Base-by-base conservation (phyloP, 768 basidiomycete species). In the Rubroboletus pulcherrimus region DNA sequence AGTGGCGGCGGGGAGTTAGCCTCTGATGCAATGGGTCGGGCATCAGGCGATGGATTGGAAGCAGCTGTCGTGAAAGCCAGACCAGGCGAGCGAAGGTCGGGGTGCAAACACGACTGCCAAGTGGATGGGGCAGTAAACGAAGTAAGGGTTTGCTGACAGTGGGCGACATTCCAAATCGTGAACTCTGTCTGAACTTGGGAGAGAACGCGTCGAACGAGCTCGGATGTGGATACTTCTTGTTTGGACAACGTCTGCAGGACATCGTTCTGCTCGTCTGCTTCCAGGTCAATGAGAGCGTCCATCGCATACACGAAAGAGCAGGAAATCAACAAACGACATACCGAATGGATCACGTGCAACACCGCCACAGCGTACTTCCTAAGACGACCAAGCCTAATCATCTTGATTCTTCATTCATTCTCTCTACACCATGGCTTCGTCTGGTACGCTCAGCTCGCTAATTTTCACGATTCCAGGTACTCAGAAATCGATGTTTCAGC, bases 401-500 rank as follows among this genome's bases (percentile, higher is more conserved):
- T 48, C 15, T 17, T 39, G 19, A 47, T 48, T 38, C 26, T 17
- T 39, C 26, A 47, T 48, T 38, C 26, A 19, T 9, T n/a, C 43
- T 33, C 29, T 17, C 10, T 7, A 17, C 12, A 49, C 45, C 12
- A 67, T 67, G 66, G 66, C 66, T 49, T 67, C 66, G 34, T 69
- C 66, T 33, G 62, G 66, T 67, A 49, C 49, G 66, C 64, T 33
- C 34, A 56, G 17, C 39, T 51, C 0, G 0, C 45, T 21, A 4
- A 12, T 11, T 6, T 43, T 21, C 15, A 7, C 4, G 1, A 10
- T 15, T 26, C 1, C 11, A 17, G 17, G 1, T 4, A 37, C 51
- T 58, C 48, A 63, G 0, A 43, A 26, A 26, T 11, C 5, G 5
- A 34, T 31, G 4, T 35, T 35, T 38, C 35, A 82, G 79, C 79